A percentile compares a stretch with the other conserved stretches of the same genome.
These are phyloP conservation scores for Suillus hirtellus DNA, from an alignment of 768 basidiomycete genomes.

Conservation along the genomic window DNA sequence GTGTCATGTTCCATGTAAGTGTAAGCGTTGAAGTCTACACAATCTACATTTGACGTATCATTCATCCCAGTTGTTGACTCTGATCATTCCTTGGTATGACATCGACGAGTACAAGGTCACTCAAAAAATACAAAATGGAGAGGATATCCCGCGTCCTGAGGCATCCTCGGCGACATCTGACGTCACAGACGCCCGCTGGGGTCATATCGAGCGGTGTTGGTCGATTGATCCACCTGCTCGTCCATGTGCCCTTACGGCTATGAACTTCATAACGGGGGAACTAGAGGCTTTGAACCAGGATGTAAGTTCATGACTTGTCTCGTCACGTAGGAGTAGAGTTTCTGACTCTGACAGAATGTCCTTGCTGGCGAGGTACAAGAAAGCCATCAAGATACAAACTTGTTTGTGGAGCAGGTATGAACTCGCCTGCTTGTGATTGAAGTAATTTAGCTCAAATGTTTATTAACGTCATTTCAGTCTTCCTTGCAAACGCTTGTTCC, in stretches of 20 bases:
- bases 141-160: background rate
- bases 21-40: background rate
- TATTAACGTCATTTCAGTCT: background rate
- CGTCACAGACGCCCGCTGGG: background rate
- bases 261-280: background rate
- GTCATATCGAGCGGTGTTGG: background rate
- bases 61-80: background rate
- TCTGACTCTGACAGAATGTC: background rate
- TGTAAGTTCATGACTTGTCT: background rate
- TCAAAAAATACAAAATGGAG: background rate
- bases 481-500: background rate
- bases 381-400: background rate
- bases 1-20: constrained; percentile 18
- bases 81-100: background rate
- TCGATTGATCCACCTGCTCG: background rate
- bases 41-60: background rate
- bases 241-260: background rate
- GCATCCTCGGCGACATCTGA: background rate
- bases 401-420: background rate
- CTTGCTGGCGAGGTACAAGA: background rate
- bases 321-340: background rate
- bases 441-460: background rate
- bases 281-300: background rate
- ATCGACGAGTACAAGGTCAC: background rate
- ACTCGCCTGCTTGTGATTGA: background rate